Evolutionary conservation across 108 stramenopile genomes (phyloP).

Genomic region (Pseudonitzschia multiseries): DNA sequence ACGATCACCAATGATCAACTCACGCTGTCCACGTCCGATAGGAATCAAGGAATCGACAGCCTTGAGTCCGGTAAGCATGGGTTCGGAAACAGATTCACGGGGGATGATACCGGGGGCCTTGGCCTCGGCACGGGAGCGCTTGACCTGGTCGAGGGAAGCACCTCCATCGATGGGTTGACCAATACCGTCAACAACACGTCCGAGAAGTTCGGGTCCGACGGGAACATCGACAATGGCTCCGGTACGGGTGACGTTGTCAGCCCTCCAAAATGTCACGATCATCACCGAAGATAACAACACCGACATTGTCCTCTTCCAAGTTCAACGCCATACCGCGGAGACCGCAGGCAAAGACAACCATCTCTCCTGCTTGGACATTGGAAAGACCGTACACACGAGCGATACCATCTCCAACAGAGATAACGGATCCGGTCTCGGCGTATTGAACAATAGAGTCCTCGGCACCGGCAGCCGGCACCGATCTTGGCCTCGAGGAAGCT

Average conservation of each 20-base stretch:
- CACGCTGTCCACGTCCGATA: slow-evolving; percentile 99
- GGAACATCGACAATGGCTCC: slow-evolving; percentile 99
- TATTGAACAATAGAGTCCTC: slow-evolving; percentile 87
- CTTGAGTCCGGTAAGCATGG: slow-evolving; percentile 99
- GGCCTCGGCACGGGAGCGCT: slow-evolving; percentile 98
- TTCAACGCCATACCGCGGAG: slow-evolving; percentile 99
- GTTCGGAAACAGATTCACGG: slow-evolving; percentile 98
- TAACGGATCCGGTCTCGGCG: slow-evolving; percentile 97
- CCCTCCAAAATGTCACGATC: slow-evolving; percentile 99
- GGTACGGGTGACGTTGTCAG: slow-evolving; percentile 98
- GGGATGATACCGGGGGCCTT: slow-evolving; percentile 99
- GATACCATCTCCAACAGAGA: slow-evolving; percentile 99
- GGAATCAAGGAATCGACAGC: slow-evolving; percentile 99
- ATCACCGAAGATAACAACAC: slow-evolving; percentile 99
- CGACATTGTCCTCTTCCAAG: slow-evolving; percentile 99
- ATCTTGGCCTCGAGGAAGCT: slow-evolving; percentile 97
- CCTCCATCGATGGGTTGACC: slow-evolving; percentile 97
- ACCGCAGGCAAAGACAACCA: slow-evolving; percentile 96
- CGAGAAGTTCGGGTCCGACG: slow-evolving; percentile 95
- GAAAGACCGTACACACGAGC: slow-evolving; percentile 99
- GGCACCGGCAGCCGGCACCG: slow-evolving; percentile 78
- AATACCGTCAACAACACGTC: slow-evolving; percentile 99
- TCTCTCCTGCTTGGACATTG: slow-evolving; percentile 99
- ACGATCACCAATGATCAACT: slow-evolving; percentile 98
- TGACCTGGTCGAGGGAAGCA: slow-evolving; percentile 91